phyloP scores from a whole-genome alignment of 768 basidiomycete species.

The Grammothele lineata region DNA sequence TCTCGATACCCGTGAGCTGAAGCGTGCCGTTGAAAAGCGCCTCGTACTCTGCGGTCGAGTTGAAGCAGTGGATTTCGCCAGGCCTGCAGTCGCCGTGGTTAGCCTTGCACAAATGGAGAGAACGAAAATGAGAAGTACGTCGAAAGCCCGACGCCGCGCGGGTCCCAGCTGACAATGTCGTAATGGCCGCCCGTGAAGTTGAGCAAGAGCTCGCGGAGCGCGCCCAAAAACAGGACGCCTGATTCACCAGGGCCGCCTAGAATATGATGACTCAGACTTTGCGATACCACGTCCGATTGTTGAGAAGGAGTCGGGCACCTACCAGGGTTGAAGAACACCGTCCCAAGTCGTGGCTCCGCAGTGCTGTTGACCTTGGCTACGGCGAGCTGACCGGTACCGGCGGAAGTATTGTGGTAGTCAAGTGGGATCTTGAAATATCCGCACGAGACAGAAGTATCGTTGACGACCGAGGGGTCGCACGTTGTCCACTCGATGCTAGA shows the following conservation, averaged over 20 bases:
- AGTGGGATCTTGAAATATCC: too few species aligned
- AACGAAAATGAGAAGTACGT: not conserved
- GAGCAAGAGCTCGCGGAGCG: not conserved
- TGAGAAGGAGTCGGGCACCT: too few species aligned
- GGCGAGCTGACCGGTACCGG: not conserved
- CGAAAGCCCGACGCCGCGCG: not conserved
- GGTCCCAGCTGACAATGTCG: slow-evolving; percentile 4
- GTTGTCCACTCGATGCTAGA: too few species aligned
- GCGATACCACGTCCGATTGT: too few species aligned
- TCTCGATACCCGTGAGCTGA: not conserved
- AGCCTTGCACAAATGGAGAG: not conserved
- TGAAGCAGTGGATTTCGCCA: not conserved
- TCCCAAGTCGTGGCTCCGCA: not conserved
- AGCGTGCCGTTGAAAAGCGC: not conserved
- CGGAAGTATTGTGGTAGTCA: too few species aligned
- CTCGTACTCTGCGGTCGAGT: not conserved
- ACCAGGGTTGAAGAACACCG: not conserved
- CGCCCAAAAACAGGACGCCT: not conserved
- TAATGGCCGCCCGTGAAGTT: not conserved
- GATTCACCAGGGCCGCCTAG: slow-evolving; percentile 1
- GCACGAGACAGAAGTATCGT: too few species aligned
- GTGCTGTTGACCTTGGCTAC: not conserved
- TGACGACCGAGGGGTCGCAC: too few species aligned
- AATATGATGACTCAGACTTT: not conserved
- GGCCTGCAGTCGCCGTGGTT: not conserved